Base-by-base conservation (phyloP, 129 eudicot genomes). In the Daucus carota region DNA sequence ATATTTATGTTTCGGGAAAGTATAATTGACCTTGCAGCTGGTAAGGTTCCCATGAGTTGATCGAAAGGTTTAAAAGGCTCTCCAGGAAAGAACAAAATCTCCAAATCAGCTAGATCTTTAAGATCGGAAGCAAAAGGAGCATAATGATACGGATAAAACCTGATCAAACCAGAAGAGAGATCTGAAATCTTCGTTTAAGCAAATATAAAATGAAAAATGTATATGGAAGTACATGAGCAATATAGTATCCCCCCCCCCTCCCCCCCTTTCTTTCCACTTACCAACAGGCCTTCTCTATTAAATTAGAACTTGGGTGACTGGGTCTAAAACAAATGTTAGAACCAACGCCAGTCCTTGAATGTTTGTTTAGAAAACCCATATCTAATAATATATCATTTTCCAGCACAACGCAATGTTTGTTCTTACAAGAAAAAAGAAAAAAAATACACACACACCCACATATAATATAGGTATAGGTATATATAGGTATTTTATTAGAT, bases 101-200 rank as follows among this genome's bases (percentile, higher is more conserved):
- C 97, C 73, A 91, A 66, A 72, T 95, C 99, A 84, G 86, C 83
- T 75, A 95, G 75, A 73, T 86, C 94, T 84, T 89, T 89, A 73
- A 95, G 89, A 80, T 95, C 99, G 69, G 99, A 95, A 77, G 99
- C 99, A 88, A 95, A 95, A 50, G 99, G 99, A 76, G 99, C 97
- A 88, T 95, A 95, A 88, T 95, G 99, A 86, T 86, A 88, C 4
- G 97, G 99, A 78, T 95, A 95, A 75, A 85, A 95, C 99, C 99
- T 95, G 87, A 46, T 69, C 81, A 32, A 72, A 81, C 76, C 70
- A 79, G 7, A 60, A 79, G 42, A 76, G 9, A 70, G 34, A 70
- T 20, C 48, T 41, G 33, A 40, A 44, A 12, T 20, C n/a, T 1
- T 33, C 11, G 6, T 34, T 8, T 13, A 9, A 20, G 33, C 18